Percentiles rank a stretch among this genome's conserved stretches.
Conservation (phyloP, 306 rosid genomes). For the Vicia faba region DNA sequence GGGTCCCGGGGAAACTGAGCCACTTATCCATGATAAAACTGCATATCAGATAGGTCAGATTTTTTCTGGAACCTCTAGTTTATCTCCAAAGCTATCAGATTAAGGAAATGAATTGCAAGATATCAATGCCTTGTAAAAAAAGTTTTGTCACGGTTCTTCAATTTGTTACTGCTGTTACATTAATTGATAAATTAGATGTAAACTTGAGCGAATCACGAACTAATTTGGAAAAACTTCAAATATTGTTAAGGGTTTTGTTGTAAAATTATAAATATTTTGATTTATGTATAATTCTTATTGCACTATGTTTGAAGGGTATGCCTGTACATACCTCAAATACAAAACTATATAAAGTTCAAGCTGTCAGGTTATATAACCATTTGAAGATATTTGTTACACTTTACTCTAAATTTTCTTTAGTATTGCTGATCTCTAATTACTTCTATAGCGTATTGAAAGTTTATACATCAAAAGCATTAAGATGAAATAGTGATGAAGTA, state of each 20-base stretch:
- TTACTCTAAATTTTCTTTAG: neutral
- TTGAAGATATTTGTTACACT: neutral
- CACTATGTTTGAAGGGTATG: no score
- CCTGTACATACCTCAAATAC: no score
- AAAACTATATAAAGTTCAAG: no score
- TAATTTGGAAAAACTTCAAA: neutral
- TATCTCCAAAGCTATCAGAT: conserved; percentile 50
- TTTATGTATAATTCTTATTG: no score
- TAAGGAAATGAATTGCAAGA: conserved; percentile 39
- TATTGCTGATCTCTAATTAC: neutral
- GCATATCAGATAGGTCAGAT: conserved; percentile 35
- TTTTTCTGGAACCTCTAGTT: conserved; percentile 29
- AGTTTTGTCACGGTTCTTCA: conserved; percentile 28
- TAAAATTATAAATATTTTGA: neutral
- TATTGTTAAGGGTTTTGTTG: neutral
- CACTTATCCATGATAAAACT: conserved; percentile 55
- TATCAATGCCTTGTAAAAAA: conserved; percentile 28
- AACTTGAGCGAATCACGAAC: neutral
- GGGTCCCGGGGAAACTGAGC: conserved; percentile 55
- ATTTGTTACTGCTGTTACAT: neutral
- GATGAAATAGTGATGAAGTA: neutral
- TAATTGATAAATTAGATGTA: neutral
- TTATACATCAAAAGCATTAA: neutral
- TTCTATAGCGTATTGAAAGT: neutral
- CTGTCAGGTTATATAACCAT: neutral